Conservation (phyloP, 208 protist species). For the Crithidia expoeki region DNA sequence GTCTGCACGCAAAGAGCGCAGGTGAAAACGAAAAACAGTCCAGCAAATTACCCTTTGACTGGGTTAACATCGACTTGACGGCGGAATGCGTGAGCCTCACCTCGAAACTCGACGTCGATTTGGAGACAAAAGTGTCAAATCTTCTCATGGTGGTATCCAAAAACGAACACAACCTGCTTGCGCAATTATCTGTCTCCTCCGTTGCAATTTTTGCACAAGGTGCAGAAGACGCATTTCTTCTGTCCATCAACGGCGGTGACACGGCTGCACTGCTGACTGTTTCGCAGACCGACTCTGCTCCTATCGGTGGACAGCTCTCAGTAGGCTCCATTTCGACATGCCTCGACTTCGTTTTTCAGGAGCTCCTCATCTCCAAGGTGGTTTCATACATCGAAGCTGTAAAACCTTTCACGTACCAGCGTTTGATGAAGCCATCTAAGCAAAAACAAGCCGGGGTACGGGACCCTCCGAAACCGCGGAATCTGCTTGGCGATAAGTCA, state of each 20-base stretch:
- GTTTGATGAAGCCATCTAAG: background rate
- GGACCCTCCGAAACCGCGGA: background rate
- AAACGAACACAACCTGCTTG: background rate
- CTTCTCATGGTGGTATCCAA: background rate
- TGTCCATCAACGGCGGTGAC: conserved; percentile 12
- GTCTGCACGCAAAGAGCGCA: background rate
- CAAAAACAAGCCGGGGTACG: background rate
- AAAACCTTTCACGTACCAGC: conserved; percentile 23
- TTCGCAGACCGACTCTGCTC: conserved; percentile 9
- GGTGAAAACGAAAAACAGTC: background rate
- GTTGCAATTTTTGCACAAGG: conserved; percentile 9
- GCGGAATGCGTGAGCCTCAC: conserved; percentile 16
- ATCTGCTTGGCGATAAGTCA: background rate
- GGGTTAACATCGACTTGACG: conserved; percentile 12
- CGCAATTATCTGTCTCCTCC: conserved; percentile 10
- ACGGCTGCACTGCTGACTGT: conserved; percentile 7
- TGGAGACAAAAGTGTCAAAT: background rate
- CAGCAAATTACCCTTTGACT: background rate
- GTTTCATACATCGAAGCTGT: conserved; percentile 18
- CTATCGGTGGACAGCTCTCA: conserved; percentile 1
- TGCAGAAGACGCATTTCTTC: conserved; percentile 13
- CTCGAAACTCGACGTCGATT: conserved; percentile 12
- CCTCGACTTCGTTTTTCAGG: conserved; percentile 21
- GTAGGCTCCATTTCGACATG: conserved; percentile 17
- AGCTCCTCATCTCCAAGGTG: conserved; percentile 21